A percentile compares a stretch with the other conserved stretches of the same genome.
phyloP scores from a whole-genome alignment of 768 basidiomycete species.

The Pisolithus marmoratus region DNA sequence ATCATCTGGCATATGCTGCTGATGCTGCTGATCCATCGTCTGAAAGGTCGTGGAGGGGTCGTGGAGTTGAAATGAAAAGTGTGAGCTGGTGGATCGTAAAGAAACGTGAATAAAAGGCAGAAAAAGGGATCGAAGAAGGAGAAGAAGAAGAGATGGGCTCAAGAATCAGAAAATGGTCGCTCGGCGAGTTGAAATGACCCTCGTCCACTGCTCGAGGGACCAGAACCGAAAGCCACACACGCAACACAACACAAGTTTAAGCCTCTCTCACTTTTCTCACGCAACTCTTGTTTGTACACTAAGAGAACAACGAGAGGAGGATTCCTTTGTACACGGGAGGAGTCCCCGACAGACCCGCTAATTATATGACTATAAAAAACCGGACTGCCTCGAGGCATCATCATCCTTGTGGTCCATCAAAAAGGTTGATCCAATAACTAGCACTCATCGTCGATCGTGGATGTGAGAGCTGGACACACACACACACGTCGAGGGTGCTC shows the following conservation, averaged over 20 bases:
- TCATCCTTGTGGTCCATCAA: conserved; percentile 3
- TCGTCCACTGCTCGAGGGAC: conserved; percentile 24
- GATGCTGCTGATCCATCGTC: conserved; percentile 41
- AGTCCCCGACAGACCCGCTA: neutral
- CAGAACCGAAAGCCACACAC: conserved; percentile 17
- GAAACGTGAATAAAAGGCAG: conserved; percentile 27
- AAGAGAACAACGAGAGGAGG: neutral
- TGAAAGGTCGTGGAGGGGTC: conserved; percentile 31
- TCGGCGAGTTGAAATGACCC: conserved; percentile 16
- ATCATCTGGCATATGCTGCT: conserved; percentile 45
- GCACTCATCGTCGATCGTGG: neutral
- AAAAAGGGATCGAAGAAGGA: conserved; percentile 32
- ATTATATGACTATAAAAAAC: neutral
- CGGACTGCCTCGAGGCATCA: conserved; percentile 19
- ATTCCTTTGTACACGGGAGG: too few species aligned
- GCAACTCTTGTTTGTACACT: conserved; percentile 4
- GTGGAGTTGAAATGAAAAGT: conserved; percentile 31
- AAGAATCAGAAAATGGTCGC: conserved; percentile 25
- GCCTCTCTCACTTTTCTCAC: conserved; percentile 1
- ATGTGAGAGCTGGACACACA: neutral
- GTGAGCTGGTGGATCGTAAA: conserved; percentile 29
- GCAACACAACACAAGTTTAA: conserved; percentile 9
- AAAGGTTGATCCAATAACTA: conserved; percentile 9
- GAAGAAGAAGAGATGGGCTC: conserved; percentile 16
- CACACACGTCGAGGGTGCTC: neutral